Percentiles rank a stretch among this genome's conserved stretches.
Conservation (phyloP, 495 filamentous ascomycete species). For the Cudoniella acicularis region DNA sequence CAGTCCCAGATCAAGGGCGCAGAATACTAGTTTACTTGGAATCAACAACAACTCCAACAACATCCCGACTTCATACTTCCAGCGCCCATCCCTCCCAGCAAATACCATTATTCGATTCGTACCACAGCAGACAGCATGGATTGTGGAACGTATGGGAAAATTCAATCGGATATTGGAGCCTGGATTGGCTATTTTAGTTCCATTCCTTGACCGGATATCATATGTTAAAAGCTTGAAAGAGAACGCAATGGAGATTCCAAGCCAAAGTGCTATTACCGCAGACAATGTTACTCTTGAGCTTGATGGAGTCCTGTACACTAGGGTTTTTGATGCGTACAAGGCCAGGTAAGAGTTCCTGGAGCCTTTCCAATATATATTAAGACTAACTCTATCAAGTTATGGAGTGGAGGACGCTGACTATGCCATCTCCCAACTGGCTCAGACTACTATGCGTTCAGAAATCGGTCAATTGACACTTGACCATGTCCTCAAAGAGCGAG, state of each 20-base stretch:
- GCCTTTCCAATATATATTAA: neutral
- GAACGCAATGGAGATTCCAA: slow-evolving; percentile 90
- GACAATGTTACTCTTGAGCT: slow-evolving; percentile 97
- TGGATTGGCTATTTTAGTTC: slow-evolving; percentile 82
- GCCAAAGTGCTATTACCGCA: slow-evolving; percentile 93
- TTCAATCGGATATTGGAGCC: slow-evolving; percentile 90
- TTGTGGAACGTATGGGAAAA: slow-evolving; percentile 98
- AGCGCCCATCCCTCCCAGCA: slow-evolving; percentile 64
- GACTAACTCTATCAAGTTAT: slow-evolving; percentile 62
- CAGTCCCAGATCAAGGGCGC: slow-evolving; percentile 4
- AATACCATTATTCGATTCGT: slow-evolving; percentile 97
- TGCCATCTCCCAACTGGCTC: slow-evolving; percentile 94
- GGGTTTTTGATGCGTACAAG: slow-evolving; percentile 96
- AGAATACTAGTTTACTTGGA: slow-evolving; percentile 21
- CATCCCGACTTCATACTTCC: slow-evolving; percentile 53
- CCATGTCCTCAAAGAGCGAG: slow-evolving; percentile 94
- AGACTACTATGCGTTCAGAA: slow-evolving; percentile 97
- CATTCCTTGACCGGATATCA: slow-evolving; percentile 91
- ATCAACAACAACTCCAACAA: slow-evolving; percentile 24
- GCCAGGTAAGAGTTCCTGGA: slow-evolving; percentile 59
- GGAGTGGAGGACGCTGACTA: slow-evolving; percentile 99
- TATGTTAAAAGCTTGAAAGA: slow-evolving; percentile 98
- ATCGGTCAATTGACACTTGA: slow-evolving; percentile 96
- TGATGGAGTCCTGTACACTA: slow-evolving; percentile 90
- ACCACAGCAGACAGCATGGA: slow-evolving; percentile 98